Evolutionary conservation across 768 basidiomycete genomes (phyloP).

Genomic region (Suillus decipiens): DNA sequence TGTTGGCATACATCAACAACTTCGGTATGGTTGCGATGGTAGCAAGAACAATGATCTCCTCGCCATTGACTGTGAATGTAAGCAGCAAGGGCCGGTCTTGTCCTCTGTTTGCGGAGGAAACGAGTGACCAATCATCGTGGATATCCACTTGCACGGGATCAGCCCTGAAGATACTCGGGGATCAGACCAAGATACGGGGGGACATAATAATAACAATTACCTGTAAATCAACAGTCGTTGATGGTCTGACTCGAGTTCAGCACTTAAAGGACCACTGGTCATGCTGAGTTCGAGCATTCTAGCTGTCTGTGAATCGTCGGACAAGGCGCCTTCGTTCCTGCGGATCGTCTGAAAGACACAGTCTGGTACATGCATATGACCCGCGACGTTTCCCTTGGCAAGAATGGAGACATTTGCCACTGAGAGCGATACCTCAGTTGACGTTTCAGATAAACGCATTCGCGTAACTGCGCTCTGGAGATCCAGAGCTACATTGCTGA

Average conservation of each 20-base stretch:
- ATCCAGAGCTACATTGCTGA: slow-evolving; percentile 68
- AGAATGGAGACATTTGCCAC: slow-evolving; percentile 53
- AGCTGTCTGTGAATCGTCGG: slow-evolving; percentile 35
- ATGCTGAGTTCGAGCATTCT: slow-evolving; percentile 74
- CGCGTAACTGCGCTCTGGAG: slow-evolving; percentile 64
- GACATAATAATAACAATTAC: slow-evolving; percentile 41
- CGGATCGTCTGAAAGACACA: slow-evolving; percentile 78
- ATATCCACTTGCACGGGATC: slow-evolving; percentile 77
- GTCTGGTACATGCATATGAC: slow-evolving; percentile 62
- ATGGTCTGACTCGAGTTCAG: slow-evolving; percentile 73
- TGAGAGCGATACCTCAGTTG: slow-evolving; percentile 66
- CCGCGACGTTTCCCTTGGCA: slow-evolving; percentile 74
- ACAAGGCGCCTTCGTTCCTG: slow-evolving; percentile 45
- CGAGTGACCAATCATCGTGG: slow-evolving; percentile 78
- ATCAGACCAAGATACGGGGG: slow-evolving; percentile 6
- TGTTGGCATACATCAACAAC: slow-evolving; percentile 70
- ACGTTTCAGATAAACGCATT: slow-evolving; percentile 61
- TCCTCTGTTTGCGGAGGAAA: slow-evolving; percentile 39
- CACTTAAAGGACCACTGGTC: slow-evolving; percentile 69
- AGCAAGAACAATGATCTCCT: slow-evolving; percentile 63
- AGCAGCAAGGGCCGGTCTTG: slow-evolving; percentile 60
- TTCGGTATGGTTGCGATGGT: slow-evolving; percentile 80
- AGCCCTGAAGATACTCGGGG: slow-evolving; percentile 46
- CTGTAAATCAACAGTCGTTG: slow-evolving; percentile 74
- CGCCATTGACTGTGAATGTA: slow-evolving; percentile 74